Percentiles rank a stretch among this genome's conserved stretches.
These are phyloP conservation scores for Misopates orontium DNA, from an alignment of 257 asterid genomes.

Conservation along the genomic window DNA sequence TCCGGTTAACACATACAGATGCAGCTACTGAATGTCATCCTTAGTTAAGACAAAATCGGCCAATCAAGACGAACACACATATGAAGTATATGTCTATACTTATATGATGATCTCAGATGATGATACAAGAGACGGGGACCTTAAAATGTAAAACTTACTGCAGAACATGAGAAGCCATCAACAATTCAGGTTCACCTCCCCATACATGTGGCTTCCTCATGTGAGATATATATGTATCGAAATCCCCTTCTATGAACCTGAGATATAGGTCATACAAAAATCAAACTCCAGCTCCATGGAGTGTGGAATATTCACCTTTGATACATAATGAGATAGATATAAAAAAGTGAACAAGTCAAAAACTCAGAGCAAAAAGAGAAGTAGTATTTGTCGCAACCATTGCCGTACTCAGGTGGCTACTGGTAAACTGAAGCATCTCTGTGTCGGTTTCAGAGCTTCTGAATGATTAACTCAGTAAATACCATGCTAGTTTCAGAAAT, in stretches of 20 bases:
- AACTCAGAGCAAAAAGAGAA: neutral
- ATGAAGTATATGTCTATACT: constrained; percentile 32
- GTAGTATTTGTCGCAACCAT: neutral
- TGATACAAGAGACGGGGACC: too few species aligned
- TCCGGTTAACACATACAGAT: too few species aligned
- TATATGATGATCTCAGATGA: too few species aligned
- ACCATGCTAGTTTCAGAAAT: too few species aligned
- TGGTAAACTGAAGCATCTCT: constrained; percentile 6
- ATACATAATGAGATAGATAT: neutral
- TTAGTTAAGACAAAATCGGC: too few species aligned
- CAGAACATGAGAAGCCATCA: constrained; percentile 96
- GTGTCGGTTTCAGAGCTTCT: neutral
- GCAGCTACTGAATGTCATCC: too few species aligned
- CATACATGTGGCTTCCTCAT: constrained; percentile 86
- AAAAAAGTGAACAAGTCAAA: neutral
- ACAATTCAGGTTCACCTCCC: constrained; percentile 98
- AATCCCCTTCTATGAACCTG: constrained; percentile 98
- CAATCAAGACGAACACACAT: constrained; percentile 38
- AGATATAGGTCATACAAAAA: constrained; percentile 10
- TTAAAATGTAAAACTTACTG: constrained; percentile 50
- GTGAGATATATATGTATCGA: constrained; percentile 66
- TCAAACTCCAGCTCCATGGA: neutral
- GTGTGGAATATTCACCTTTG: neutral
- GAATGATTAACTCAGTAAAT: constrained; percentile 1
- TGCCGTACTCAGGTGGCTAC: neutral